Evolutionary conservation across 73 alveolate species (phyloP), one percentile per base, ranked within the genome.

Genomic region (Paramecium bursaria): DNA sequence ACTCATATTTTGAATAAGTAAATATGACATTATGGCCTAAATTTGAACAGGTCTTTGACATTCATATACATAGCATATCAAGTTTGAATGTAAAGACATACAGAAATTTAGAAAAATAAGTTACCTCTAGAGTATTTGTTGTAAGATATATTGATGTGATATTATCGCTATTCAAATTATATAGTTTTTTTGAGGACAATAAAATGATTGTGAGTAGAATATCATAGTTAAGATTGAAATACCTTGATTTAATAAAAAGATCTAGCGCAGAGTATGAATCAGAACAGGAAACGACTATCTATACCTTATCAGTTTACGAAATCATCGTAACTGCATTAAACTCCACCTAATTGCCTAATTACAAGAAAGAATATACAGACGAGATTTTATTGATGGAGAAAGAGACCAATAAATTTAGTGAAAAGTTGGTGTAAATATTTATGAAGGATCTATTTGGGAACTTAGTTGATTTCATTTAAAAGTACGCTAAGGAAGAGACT

Each of bases 21-120:
- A 79, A 79, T 73, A 79, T 79, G 89, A 29, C 35, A 6, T 48
- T 79, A 3, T 79, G 89, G 89, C 89, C 89, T 17, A 61, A 73
- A 29, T 79, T 79, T 54, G 89, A 79, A 55, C 46, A 54, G 31
- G 89, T 79, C 3, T 79, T 79, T 31, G 89, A 79, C 46, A 73
- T 74, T 21, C 89, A 79, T 25, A 48, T 61, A 9, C 23, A 79
- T 39, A 53, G 85, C n/a, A 79, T 79, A 10, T 79, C 39, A 21
- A 50, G 48, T 39, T 53, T 48, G 11, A 79, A 79, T 54, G 67
- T 79, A 26, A 79, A 57, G 31, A 53, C 46, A 48, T 79, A 52
- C 27, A 79, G 76, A 35, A 15, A 54, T 6, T 46, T 79, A 26
- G 89, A 79, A 54, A 79, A 79, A 46, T 53, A 79, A 48, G 31